Evolutionary conservation across 495 filamentous ascomycete genomes (phyloP), one percentile per base, ranked within the genome.

Genomic region (Penicillium flavigenum): DNA sequence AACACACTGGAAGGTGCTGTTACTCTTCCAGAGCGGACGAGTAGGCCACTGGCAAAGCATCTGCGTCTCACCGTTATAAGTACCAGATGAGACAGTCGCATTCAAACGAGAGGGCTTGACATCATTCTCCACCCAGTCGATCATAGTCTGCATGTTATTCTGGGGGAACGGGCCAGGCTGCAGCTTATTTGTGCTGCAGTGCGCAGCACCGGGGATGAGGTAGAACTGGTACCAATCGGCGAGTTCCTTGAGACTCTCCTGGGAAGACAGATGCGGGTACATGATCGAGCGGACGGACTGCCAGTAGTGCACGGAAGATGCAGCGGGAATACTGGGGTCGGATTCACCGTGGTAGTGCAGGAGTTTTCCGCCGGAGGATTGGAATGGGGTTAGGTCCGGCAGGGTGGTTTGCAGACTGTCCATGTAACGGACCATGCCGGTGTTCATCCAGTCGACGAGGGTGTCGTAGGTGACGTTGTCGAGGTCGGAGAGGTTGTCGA

Each of bases 201-300:
- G 79, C 0, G 66, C 74, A 0, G 76, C 81, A n/a, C 81, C 80
- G 3, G 82, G 79, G 9, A 83, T 65, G 1, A 83, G 57, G 63
- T 72, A 83, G 20, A 83, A 59, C n/a, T 70, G 74, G 62, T 83
- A 80, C 68, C 74, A 85, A 12, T 79, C 80, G 24, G 71, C 63
- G 49, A 83, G 56, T 27, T 70, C 69, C 12, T 64, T 51, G 38
- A 61, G 64, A 45, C 74, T 67, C n/a, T 71, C 65, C 26, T 72
- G 72, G 57, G 64, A 75, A 11, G 58, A 56, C 3, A 75, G 54
- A 14, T 62, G 50, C 0, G 75, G 74, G 59, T 79, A 82, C 81
- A 82, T 84, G 47, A 72, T 63, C 8, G 58, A 63, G 12, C 78
- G 70, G 14, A 84, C 81, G 4, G 78, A 72, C 36, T 84, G 78